Conservation (phyloP, 352 stramenopile species). For the Thraustotheca clavata region DNA sequence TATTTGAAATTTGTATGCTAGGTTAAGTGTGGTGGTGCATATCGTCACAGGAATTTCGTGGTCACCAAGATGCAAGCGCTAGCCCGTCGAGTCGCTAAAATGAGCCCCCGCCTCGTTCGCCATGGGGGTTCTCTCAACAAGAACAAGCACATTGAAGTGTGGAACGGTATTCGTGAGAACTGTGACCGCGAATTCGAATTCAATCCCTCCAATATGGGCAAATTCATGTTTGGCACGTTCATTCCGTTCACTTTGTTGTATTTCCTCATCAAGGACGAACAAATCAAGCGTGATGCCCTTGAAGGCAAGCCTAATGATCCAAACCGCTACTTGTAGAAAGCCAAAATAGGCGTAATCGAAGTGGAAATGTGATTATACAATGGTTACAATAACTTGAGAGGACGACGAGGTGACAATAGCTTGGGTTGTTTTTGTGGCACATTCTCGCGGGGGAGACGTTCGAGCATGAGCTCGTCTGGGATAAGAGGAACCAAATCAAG, state of each 20-base stretch:
- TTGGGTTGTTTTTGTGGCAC: background rate
- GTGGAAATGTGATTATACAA: background rate
- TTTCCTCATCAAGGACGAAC: conserved; percentile 15
- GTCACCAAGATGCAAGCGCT: conserved; percentile 10
- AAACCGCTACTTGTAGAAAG: conserved; percentile 17
- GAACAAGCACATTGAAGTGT: conserved; percentile 80
- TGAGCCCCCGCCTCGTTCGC: conserved; percentile 27
- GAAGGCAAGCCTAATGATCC: conserved; percentile 19
- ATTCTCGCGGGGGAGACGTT: background rate
- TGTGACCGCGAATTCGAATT: conserved; percentile 21
- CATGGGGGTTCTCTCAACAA: conserved; percentile 65
- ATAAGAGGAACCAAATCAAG: conserved; percentile 29
- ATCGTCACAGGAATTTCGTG: conserved; percentile 10
- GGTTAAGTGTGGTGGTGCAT: background rate
- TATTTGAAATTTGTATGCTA: background rate
- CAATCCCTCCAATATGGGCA: conserved; percentile 14
- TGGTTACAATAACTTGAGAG: conserved; percentile 19
- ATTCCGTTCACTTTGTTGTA: background rate
- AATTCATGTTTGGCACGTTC: conserved; percentile 9
- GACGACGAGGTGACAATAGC: background rate
- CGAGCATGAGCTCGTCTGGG: conserved; percentile 7
- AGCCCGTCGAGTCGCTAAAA: background rate
- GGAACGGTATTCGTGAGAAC: conserved; percentile 20
- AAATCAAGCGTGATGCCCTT: conserved; percentile 16
- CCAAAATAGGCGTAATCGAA: background rate